These are phyloP conservation scores for Penicillium sclerotiorum DNA, from an alignment of 2,329 filamentous ascomycete genomes.

Conservation along the genomic window DNA sequence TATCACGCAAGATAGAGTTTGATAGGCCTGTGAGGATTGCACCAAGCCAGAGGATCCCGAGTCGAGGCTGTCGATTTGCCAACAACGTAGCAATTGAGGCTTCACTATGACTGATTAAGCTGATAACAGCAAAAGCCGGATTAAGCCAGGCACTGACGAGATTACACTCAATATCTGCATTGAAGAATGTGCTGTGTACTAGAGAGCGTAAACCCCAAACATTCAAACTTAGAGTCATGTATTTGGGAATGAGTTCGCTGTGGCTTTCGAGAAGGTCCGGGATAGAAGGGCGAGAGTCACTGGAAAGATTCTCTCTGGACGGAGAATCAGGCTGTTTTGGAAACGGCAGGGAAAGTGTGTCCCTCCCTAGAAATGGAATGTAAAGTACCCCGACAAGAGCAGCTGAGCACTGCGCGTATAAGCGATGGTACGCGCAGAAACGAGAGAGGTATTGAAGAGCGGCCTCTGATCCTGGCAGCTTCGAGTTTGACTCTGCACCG, in stretches of 20 bases:
- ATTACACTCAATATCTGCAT: conserved; percentile 25
- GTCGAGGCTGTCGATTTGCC: conserved; percentile 15
- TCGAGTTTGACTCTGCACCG: neutral
- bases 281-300: conserved; percentile 4
- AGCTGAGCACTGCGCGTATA: conserved; percentile 27
- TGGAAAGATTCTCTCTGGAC: neutral
- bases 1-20: conserved; percentile 17
- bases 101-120: conserved; percentile 11
- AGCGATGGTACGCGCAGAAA: conserved; percentile 21
- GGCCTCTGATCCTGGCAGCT: conserved; percentile 14
- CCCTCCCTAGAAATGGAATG: conserved; percentile 15
- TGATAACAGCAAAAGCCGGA: conserved; percentile 20
- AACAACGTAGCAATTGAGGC: conserved; percentile 14
- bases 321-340: conserved; percentile 13
- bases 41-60: conserved; percentile 26
- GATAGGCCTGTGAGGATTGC: conserved; percentile 17
- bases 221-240: conserved; percentile 29
- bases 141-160: conserved; percentile 27
- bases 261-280: conserved; percentile 8
- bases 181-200: conserved; percentile 28
- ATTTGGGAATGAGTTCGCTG: conserved; percentile 15
- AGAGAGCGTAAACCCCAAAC: conserved; percentile 26
- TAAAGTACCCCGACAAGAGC: conserved; percentile 25
- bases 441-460: conserved; percentile 25
- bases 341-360: conserved; percentile 18